phyloP scores from a whole-genome alignment of 768 basidiomycete genomes.

The Dictyophora rubrovolvata region DNA sequence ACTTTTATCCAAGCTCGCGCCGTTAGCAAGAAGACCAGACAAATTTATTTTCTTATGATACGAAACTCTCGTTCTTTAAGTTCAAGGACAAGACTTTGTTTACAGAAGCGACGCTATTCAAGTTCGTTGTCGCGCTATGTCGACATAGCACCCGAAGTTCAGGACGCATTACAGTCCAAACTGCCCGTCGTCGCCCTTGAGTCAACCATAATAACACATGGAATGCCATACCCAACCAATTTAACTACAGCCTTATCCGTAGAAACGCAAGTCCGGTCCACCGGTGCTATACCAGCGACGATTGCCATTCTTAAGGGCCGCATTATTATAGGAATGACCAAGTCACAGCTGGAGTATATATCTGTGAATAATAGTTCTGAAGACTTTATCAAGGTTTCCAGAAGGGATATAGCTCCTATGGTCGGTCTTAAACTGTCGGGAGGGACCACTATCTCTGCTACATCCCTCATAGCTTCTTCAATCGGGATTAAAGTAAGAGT shows the following conservation, averaged over 20 bases:
- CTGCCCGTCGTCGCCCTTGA: constrained; percentile 84
- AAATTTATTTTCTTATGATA: background rate
- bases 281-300: constrained; percentile 81
- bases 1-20: background rate
- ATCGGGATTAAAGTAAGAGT: background rate
- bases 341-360: constrained; percentile 54
- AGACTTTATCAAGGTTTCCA: constrained; percentile 52
- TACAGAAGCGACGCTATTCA: background rate
- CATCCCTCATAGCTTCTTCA: constrained; percentile 25
- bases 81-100: background rate
- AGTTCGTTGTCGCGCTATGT: constrained; percentile 26
- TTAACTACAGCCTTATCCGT: constrained; percentile 59
- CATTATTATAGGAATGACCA: constrained; percentile 74
- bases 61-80: background rate
- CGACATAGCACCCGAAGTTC: constrained; percentile 75
- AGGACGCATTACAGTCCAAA: constrained; percentile 58
- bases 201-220: constrained; percentile 87
- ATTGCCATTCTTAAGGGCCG: constrained; percentile 77
- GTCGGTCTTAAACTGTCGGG: constrained; percentile 60
- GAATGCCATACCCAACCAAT: constrained; percentile 76
- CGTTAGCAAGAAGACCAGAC: background rate
- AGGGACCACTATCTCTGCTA: constrained; percentile 45
- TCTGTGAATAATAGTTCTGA: constrained; percentile 40
- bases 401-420: constrained; percentile 73
- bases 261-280: constrained; percentile 61